Base-by-base conservation (phyloP, 1,139 yeast species). In the Diutina pseudorugosa region DNA sequence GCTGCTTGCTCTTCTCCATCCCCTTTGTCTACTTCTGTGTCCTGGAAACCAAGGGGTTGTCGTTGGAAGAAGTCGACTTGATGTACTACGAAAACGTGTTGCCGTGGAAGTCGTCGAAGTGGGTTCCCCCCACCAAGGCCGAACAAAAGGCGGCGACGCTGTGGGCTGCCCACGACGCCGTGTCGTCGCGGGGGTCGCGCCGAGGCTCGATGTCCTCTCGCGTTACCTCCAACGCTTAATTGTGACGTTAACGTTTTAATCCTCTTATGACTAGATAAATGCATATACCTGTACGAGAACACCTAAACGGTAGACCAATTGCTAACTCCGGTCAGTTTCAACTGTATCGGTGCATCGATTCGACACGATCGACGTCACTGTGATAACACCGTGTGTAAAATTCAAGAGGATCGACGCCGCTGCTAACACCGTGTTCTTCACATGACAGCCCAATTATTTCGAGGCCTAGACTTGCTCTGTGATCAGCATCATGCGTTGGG, bases 31-130 rank as follows among this genome's bases (percentile, higher is more conserved):
- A 73, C 62, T 74, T 80, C 65, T 72, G 74, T 58, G 80, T 83
- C 52, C 78, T 76, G 61, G 88, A 83, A 66, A 82, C 89, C 36
- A 82, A 79, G 65, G 85, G 86, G 19, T 73, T 81, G 58, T 70
- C 79, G 56, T 73, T 83, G 66, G 89, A 83, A 65, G 85, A 82
- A 62, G 80, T 83, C 58, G 88, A 83, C 65, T 80, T 77, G 59
- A 69, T 85, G 71, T 83, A 82, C 62, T 66, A 73, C 12, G 67
- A 69, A 47, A 52, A 52, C 41, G 67, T 71, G 47, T 57, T 65
- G 49, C 75, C 83, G 57, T 77, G 79, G 80, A 70, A 71, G 55
- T 74, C 81, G 3, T 58, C 65, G 41, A 55, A 57, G 5, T 77
- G 80, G 72, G 72, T 69, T 51, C 81, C 82, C 11, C 59, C 59